Conservation (phyloP, 2,329 filamentous ascomycete genomes). For the Cercospora berteroae region DNA sequence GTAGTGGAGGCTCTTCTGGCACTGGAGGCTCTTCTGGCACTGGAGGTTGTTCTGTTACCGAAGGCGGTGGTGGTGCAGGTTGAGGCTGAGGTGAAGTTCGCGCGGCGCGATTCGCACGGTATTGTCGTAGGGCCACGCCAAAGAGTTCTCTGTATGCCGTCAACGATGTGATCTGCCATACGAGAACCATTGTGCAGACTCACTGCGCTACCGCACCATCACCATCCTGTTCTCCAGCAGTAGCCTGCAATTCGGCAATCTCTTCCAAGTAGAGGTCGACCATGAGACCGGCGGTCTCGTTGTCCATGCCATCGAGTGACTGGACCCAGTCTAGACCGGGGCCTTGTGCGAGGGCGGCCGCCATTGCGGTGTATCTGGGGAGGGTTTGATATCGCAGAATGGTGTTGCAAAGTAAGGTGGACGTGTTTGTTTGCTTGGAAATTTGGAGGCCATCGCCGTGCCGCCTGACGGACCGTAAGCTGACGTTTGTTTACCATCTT, state of each 20-base stretch:
- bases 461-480: no score
- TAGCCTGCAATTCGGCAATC: background rate
- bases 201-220: background rate
- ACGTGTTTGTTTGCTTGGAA: no score
- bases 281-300: background rate
- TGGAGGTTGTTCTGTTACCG: background rate
- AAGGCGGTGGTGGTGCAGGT: background rate
- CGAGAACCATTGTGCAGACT: background rate
- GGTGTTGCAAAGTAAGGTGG: no score
- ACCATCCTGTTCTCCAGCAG: background rate
- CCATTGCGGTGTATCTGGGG: no score
- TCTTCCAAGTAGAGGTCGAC: background rate
- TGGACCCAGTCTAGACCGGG: background rate
- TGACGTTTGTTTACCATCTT: no score
- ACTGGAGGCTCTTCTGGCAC: background rate
- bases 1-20: no score
- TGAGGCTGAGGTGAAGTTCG: background rate
- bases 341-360: no score
- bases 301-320: background rate
- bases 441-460: no score
- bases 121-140: background rate
- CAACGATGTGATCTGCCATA: background rate
- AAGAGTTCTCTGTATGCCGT: background rate
- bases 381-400: no score
- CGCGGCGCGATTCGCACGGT: background rate